These are phyloP conservation scores for Neltuma alba DNA, from an alignment of 306 rosid species.

Conservation along the genomic window DNA sequence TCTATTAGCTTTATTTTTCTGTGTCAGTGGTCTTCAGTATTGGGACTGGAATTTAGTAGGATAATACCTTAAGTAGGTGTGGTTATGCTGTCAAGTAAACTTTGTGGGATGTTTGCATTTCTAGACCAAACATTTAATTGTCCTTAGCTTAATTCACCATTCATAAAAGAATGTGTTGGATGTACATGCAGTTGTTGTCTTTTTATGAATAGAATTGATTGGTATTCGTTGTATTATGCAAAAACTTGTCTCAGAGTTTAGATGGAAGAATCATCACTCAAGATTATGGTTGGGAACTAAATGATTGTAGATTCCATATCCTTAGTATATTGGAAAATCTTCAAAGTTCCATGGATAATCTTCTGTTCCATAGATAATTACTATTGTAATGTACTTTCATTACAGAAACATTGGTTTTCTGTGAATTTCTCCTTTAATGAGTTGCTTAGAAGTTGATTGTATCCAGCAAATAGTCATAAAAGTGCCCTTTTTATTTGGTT, in stretches of 20 bases:
- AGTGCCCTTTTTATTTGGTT: background rate
- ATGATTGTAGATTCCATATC: background rate
- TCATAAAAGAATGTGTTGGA: background rate
- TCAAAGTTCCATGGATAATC: background rate
- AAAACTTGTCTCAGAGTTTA: background rate
- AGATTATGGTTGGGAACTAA: background rate
- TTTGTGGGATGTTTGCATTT: background rate
- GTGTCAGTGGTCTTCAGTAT: background rate
- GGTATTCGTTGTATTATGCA: background rate
- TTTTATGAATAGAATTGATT: background rate
- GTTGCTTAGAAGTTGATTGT: background rate
- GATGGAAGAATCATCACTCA: background rate
- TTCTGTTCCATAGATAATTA: background rate
- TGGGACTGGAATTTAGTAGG: background rate
- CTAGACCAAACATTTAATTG: background rate
- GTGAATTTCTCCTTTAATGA: background rate
- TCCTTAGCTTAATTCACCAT: constrained; percentile 4
- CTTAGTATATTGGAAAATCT: background rate
- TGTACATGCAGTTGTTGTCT: background rate
- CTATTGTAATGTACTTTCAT: background rate
- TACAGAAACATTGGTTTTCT: background rate
- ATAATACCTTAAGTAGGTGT: background rate
- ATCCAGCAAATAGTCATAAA: background rate
- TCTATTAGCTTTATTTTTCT: constrained; percentile 25
- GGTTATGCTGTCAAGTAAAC: background rate